phyloP scores from a whole-genome alignment of 139 green algal genomes.

The Chlorella sp. region DNA sequence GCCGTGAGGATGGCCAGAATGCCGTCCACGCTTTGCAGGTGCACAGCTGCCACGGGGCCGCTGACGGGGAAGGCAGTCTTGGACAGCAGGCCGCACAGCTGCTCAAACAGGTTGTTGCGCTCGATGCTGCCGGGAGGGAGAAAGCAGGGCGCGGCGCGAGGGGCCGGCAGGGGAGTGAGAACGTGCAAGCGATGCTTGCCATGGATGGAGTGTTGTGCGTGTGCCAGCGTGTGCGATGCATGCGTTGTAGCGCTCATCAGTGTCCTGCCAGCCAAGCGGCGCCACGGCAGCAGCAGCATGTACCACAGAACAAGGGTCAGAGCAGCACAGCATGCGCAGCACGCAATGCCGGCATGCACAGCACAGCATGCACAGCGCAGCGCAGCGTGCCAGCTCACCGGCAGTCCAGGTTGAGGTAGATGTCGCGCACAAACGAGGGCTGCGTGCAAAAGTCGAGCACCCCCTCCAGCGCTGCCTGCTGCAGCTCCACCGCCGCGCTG shows the following conservation, averaged over 20 bases:
- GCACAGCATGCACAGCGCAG: neutral
- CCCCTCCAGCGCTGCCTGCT: conserved; percentile 92
- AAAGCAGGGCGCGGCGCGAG: too few species aligned
- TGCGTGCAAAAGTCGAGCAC: conserved; percentile 92
- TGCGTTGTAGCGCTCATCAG: neutral
- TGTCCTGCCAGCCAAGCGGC: too few species aligned
- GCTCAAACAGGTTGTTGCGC: conserved; percentile 86
- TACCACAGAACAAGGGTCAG: too few species aligned
- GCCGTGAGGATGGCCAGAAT: conserved; percentile 84
- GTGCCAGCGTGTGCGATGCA: too few species aligned
- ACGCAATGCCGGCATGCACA: too few species aligned
- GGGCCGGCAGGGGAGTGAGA: neutral
- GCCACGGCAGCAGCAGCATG: neutral
- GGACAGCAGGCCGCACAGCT: conserved; percentile 76
- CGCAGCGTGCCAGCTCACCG: conserved; percentile 42
- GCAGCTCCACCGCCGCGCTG: conserved; percentile 50
- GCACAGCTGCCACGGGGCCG: conserved; percentile 69
- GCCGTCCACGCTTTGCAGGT: conserved; percentile 89
- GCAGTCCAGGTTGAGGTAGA: conserved; percentile 95
- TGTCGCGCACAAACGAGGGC: conserved; percentile 84
- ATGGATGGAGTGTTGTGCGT: too few species aligned
- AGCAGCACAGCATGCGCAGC: neutral
- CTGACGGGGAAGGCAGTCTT: conserved; percentile 87
- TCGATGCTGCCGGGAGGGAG: conserved; percentile 58
- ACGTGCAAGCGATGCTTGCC: too few species aligned